A percentile compares a stretch with the other conserved stretches of the same genome.
Conservation (phyloP, 768 basidiomycete species). For the Roridomyces roridus region DNA sequence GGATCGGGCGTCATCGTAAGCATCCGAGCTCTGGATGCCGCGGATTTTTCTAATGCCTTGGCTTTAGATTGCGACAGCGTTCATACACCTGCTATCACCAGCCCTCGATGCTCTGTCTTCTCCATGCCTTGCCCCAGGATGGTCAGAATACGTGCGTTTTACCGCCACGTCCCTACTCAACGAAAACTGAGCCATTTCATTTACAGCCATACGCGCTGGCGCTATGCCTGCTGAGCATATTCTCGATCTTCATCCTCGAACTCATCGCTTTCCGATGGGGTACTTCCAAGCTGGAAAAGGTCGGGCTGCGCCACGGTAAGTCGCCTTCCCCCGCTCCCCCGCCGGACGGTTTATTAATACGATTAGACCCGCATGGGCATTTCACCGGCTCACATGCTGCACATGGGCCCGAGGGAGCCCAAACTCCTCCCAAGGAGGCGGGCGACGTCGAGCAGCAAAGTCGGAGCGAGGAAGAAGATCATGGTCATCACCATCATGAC, state of each 20-base stretch:
- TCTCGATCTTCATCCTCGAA: conserved; percentile 86
- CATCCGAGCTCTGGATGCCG: conserved; percentile 16
- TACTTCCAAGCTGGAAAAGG: conserved; percentile 65
- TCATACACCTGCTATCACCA: conserved; percentile 83
- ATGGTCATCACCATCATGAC: conserved; percentile 29
- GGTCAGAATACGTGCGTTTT: conserved; percentile 75
- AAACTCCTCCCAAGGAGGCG: conserved; percentile 13
- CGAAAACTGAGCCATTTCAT: not conserved
- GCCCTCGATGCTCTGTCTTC: conserved; percentile 77
- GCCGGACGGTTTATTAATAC: conserved; percentile 9
- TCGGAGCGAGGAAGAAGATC: not conserved
- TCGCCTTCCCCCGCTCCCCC: conserved; percentile 6
- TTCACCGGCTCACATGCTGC: conserved; percentile 62
- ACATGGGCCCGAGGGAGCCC: conserved; percentile 67
- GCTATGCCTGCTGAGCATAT: conserved; percentile 83
- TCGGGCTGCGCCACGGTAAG: conserved; percentile 71
- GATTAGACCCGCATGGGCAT: conserved; percentile 73
- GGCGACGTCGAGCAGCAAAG: conserved; percentile 4
- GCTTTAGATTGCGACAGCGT: conserved; percentile 83
- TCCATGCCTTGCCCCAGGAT: conserved; percentile 72
- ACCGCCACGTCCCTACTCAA: not conserved
- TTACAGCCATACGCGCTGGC: conserved; percentile 84
- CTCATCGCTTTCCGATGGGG: conserved; percentile 91
- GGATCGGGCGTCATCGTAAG: conserved; percentile 88
- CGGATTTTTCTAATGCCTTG: not conserved